Percentiles rank a stretch among this genome's conserved stretches.
These are phyloP conservation scores for Trametes cinnabarina DNA, from an alignment of 768 basidiomycete genomes.

Conservation along the genomic window DNA sequence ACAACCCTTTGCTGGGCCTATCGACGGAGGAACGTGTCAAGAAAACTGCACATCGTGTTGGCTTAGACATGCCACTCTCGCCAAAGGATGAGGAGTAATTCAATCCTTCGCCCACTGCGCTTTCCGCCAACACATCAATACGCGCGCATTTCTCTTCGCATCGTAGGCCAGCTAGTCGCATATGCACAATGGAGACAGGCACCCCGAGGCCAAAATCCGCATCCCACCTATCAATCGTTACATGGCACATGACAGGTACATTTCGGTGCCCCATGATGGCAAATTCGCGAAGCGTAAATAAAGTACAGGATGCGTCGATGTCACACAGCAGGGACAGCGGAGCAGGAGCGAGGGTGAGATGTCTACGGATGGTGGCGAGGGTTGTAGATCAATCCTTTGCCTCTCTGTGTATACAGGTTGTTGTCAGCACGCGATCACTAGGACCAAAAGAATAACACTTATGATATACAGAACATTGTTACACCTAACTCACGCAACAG, in stretches of 20 bases:
- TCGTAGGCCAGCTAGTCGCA: too few relatives aligned
- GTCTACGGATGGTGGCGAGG: not conserved
- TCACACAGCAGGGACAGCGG: not conserved
- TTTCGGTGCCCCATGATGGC: not conserved
- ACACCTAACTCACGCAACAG: conserved; percentile 50
- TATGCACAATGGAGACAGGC: too few relatives aligned
- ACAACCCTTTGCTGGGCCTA: conserved; percentile 82
- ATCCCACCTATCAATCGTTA: not conserved
- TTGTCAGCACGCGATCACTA: conserved; percentile 28
- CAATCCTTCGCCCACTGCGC: not conserved
- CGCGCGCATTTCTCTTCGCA: too few relatives aligned
- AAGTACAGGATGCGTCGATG: conserved; percentile 6
- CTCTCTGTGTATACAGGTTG: conserved; percentile 60
- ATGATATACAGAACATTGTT: conserved; percentile 97
- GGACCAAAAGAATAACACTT: conserved; percentile 42
- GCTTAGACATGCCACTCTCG: conserved; percentile 74
- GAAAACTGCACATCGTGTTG: conserved; percentile 85
- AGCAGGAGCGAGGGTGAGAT: not conserved
- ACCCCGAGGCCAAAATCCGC: too few relatives aligned
- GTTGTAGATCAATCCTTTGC: conserved; percentile 40
- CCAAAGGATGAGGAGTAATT: conserved; percentile 28
- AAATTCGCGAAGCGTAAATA: conserved; percentile 9
- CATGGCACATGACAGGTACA: conserved; percentile 1
- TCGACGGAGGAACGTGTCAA: conserved; percentile 76
- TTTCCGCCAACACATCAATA: not conserved